Evolutionary conservation across 306 rosid genomes (phyloP).

Genomic region (Cucurbita pepo): DNA sequence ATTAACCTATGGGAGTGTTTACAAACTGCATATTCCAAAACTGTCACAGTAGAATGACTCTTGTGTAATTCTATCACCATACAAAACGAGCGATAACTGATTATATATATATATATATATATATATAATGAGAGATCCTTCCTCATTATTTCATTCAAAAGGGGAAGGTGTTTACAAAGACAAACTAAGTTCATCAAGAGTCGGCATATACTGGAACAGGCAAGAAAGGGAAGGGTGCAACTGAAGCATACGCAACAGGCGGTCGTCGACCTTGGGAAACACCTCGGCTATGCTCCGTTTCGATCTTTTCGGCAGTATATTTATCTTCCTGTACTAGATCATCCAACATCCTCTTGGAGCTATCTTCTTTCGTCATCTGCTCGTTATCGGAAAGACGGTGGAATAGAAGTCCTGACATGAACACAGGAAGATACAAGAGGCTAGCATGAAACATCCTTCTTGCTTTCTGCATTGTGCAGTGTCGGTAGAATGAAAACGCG

Average conservation of each 20-base stretch:
- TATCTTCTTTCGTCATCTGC: slow-evolving; percentile 20
- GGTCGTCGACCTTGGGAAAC: slow-evolving; percentile 28
- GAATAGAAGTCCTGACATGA: slow-evolving; percentile 77
- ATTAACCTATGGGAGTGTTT: too few species aligned
- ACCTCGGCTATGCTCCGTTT: slow-evolving; percentile 2
- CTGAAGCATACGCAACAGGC: slow-evolving; percentile 75
- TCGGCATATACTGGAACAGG: slow-evolving; percentile 54
- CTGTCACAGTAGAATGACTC: neutral
- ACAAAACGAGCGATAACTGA: neutral
- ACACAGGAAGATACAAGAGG: slow-evolving; percentile 83
- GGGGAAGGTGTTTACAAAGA: neutral
- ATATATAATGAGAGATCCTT: neutral
- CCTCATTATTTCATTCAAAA: slow-evolving; percentile 2
- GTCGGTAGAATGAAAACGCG: slow-evolving; percentile 61
- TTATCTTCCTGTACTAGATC: slow-evolving; percentile 10
- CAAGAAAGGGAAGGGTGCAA: slow-evolving; percentile 82
- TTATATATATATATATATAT: neutral
- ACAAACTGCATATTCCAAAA: neutral
- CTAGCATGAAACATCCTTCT: slow-evolving; percentile 89
- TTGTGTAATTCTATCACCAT: neutral
- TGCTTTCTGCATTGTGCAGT: slow-evolving; percentile 60
- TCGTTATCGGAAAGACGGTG: slow-evolving; percentile 48
- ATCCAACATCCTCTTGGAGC: slow-evolving; percentile 11
- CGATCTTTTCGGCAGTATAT: slow-evolving; percentile 9
- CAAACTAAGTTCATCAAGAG: neutral